phyloP scores from a whole-genome alignment of 768 basidiomycete species.

The Leccinum boreale region DNA sequence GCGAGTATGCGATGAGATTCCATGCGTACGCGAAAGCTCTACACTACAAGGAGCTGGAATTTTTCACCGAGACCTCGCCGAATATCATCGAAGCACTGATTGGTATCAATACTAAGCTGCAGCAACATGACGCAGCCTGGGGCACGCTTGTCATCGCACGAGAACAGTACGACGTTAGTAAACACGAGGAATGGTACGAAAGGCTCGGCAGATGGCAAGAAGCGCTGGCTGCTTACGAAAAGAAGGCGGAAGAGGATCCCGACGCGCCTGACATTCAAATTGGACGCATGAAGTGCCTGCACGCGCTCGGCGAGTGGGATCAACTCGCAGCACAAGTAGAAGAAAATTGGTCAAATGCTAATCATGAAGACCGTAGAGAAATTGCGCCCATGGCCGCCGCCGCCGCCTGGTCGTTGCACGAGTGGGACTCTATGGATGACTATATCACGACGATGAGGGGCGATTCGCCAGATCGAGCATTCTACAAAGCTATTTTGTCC shows the following conservation, averaged over 20 bases:
- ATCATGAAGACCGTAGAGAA: constrained; percentile 78
- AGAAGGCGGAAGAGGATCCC: constrained; percentile 72
- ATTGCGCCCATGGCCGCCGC: constrained; percentile 98
- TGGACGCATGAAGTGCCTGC: constrained; percentile 92
- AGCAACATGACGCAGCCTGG: constrained; percentile 98
- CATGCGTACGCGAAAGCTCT: constrained; percentile 96
- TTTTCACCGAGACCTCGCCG: constrained; percentile 87
- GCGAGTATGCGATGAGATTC: constrained; percentile 89
- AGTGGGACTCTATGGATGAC: constrained; percentile 98
- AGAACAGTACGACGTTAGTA: constrained; percentile 84
- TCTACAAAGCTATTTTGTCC: constrained; percentile 93
- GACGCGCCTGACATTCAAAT: constrained; percentile 73
- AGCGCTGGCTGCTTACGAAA: constrained; percentile 81
- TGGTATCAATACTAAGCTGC: constrained; percentile 92
- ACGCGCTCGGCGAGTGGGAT: constrained; percentile 98
- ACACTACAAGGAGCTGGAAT: constrained; percentile 98
- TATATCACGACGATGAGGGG: constrained; percentile 91
- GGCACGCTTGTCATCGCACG: constrained; percentile 89
- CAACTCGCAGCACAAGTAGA: constrained; percentile 81
- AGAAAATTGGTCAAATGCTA: constrained; percentile 81
- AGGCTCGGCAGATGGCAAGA: constrained; percentile 95
- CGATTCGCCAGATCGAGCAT: constrained; percentile 91
- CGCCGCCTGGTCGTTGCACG: constrained; percentile 93
- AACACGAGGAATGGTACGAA: constrained; percentile 99
- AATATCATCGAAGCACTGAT: constrained; percentile 93